Base-by-base conservation (phyloP, 495 filamentous ascomycete genomes). In the Hypoxylon lienhwacheense region DNA sequence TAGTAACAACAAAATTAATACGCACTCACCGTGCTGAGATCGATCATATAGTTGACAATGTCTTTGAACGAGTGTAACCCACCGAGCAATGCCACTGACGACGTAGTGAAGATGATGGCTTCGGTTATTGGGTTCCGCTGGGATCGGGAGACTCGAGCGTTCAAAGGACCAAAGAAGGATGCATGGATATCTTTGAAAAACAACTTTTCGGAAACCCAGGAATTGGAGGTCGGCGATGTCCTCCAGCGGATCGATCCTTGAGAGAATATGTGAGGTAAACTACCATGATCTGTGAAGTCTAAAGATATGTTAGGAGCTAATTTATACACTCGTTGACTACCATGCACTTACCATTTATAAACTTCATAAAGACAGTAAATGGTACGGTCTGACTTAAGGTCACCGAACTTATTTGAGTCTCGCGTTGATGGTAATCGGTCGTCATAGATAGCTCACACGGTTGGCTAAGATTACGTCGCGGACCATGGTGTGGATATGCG, bases 91-190 rank as follows among this genome's bases (percentile, higher is more conserved):
- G 24, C 36, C 4, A 43, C 14, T 7, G 45, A 52, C 12, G 45
- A 29, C 15, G 58, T 46, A 12, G 47, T 47, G n/a, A 47, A 47
- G 7, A 61, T 31, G 4, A 61, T 61, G 1, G 58, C 58, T 34
- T 36, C 46, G 8, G 26, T 12, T 11, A 55, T 15, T 7, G 50
- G 42, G 4, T 47, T 21, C 19, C 39, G 40, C 3, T 11, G 6
- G 0, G 24, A 26, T 6, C 25, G 34, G 3, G 40, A 54, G 8
- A 8, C 25, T 19, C 17, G 12, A 12, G 16, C 4, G 14, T 17
- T 34, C 2, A 60, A 10, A 2, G 56, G 56, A 2, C 16, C 8
- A 24, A 54, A 46, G 26, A 60, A 32, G 5, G 33, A 29, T 2
- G 4, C 7, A 2, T 60, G 33, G 15, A 35, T 28, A 5, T 48